Evolutionary conservation across 2,329 filamentous ascomycete genomes (phyloP).

Genomic region (Colletotrichum cuscutae): DNA sequence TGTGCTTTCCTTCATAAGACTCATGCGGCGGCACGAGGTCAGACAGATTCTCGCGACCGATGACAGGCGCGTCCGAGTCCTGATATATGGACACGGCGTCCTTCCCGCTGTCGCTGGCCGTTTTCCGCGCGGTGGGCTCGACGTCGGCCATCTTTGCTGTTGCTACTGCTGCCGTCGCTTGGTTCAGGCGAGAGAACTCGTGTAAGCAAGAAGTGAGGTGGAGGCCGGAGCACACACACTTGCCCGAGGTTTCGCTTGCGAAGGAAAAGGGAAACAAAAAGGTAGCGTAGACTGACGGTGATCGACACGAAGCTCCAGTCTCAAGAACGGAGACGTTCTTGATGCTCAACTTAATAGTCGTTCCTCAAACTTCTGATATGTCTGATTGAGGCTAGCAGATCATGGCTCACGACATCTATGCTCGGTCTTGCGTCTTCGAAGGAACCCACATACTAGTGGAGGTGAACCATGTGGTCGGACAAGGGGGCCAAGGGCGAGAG

Average conservation of each 20-base stretch:
- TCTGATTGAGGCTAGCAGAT: slow-evolving; percentile 29
- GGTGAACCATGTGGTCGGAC: slow-evolving; percentile 30
- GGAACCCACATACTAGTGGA: slow-evolving; percentile 34
- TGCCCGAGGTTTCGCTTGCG: neutral
- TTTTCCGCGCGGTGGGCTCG: slow-evolving; percentile 37
- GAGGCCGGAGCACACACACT: neutral
- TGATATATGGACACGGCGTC: slow-evolving; percentile 37
- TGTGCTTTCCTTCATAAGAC: slow-evolving; percentile 66
- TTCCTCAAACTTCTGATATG: slow-evolving; percentile 17
- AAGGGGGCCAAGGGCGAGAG: slow-evolving; percentile 6
- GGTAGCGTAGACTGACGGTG: neutral
- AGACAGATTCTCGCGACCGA: slow-evolving; percentile 52
- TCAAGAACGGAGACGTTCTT: neutral
- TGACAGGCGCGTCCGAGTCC: slow-evolving; percentile 41
- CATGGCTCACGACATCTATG: slow-evolving; percentile 31
- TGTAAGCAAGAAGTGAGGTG: neutral
- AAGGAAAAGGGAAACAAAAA: neutral
- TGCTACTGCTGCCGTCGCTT: slow-evolving; percentile 9
- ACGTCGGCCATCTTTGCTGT: slow-evolving; percentile 42
- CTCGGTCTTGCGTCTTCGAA: slow-evolving; percentile 34
- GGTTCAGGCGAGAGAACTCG: neutral
- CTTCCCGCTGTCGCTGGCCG: slow-evolving; percentile 36
- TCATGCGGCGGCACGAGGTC: slow-evolving; percentile 54
- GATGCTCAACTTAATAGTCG: slow-evolving; percentile 29
- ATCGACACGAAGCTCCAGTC: neutral